phyloP scores from a whole-genome alignment of 2,329 filamentous ascomycete genomes.

The Hymenotorrendiella dingleyae region DNA sequence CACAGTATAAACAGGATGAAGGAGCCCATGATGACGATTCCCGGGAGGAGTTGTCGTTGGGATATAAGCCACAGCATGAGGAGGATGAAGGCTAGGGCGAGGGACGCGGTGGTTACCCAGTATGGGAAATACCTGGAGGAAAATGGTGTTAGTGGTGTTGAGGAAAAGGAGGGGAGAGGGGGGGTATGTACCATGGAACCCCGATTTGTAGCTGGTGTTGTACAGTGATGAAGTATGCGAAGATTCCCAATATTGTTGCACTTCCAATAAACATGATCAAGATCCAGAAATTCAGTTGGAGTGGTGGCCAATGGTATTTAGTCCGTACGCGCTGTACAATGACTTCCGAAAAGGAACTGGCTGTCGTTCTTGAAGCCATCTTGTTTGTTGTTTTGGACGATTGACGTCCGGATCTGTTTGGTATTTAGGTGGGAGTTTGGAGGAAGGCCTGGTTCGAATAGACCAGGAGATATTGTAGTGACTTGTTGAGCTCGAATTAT shows the following conservation, averaged over 20 bases:
- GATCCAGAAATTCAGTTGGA: slow-evolving; percentile 62
- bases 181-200: slow-evolving; percentile 51
- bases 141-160: background rate
- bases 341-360: slow-evolving; percentile 23
- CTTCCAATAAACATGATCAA: slow-evolving; percentile 58
- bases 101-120: slow-evolving; percentile 51
- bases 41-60: slow-evolving; percentile 53
- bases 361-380: slow-evolving; percentile 22
- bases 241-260: slow-evolving; percentile 54
- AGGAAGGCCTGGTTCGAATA: background rate
- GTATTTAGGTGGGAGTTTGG: too few species aligned
- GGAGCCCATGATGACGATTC: slow-evolving; percentile 59
- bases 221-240: slow-evolving; percentile 52
- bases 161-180: background rate
- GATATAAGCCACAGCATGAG: slow-evolving; percentile 58
- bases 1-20: slow-evolving; percentile 64
- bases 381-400: slow-evolving; percentile 5
- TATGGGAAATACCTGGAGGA: slow-evolving; percentile 59
- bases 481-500: too few species aligned
- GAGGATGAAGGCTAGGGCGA: slow-evolving; percentile 62
- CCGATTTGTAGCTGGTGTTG: slow-evolving; percentile 49
- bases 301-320: slow-evolving; percentile 61
- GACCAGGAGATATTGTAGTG: background rate
- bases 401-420: too few species aligned
- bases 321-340: slow-evolving; percentile 25